These are phyloP conservation scores for Ceratocystis cubensis DNA, from an alignment of 2,329 filamentous ascomycete species.

Conservation along the genomic window DNA sequence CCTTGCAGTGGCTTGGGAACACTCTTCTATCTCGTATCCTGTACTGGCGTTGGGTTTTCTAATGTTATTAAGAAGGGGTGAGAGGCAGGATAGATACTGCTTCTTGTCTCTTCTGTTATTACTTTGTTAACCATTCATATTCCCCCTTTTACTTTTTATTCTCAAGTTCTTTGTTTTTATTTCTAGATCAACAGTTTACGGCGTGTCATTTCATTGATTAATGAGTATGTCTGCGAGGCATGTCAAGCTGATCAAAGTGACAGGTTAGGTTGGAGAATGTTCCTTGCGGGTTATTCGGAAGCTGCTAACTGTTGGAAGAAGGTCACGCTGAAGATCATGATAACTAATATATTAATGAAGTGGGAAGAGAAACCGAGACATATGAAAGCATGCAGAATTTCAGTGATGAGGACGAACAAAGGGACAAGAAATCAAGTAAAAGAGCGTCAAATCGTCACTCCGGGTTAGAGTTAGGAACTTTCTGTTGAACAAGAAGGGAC, in stretches of 20 bases:
- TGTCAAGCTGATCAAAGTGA: no score
- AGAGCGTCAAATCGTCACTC: background rate
- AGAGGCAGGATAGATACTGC: slow-evolving; percentile 13
- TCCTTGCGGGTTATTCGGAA: background rate
- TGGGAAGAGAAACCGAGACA: background rate
- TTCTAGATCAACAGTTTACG: slow-evolving; percentile 2
- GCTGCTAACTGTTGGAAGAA: background rate
- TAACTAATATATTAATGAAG: background rate
- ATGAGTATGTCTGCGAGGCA: no score
- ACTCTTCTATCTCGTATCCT: slow-evolving; percentile 17
- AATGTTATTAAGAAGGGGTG: slow-evolving; percentile 16
- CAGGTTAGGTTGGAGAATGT: no score
- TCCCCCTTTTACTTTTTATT: slow-evolving; percentile 18
- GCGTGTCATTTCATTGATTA: slow-evolving; percentile 27
- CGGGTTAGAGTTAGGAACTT: background rate
- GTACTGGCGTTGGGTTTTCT: slow-evolving; percentile 21
- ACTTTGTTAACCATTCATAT: slow-evolving; percentile 22
- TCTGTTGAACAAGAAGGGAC: no score
- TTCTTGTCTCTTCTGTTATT: slow-evolving; percentile 19
- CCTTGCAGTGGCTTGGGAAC: slow-evolving; percentile 15
- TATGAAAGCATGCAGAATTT: background rate
- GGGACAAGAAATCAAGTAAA: background rate
- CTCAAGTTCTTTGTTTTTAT: slow-evolving; percentile 7
- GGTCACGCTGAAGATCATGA: background rate
- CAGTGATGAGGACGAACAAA: background rate